Evolutionary conservation across 768 basidiomycete genomes (phyloP).

Genomic region (Leucosporidium creatinivorum): DNA sequence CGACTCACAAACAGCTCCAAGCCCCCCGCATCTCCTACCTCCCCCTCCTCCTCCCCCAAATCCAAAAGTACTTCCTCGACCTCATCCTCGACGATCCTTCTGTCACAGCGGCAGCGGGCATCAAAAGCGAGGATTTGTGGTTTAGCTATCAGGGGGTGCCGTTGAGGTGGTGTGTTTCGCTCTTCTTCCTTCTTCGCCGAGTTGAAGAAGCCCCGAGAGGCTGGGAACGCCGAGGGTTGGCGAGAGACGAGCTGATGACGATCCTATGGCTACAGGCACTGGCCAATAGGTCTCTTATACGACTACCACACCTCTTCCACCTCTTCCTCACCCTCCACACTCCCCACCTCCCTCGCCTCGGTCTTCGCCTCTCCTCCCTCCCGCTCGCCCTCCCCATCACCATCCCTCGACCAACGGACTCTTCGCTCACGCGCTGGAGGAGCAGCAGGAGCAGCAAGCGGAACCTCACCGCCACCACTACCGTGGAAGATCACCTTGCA

Average conservation of each 20-base stretch:
- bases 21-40: slow-evolving; percentile 90
- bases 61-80: slow-evolving; percentile 79
- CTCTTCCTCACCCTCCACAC: slow-evolving; percentile 39
- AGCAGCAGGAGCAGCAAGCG: not conserved
- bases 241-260: no score
- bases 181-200: not conserved
- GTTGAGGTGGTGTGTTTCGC: slow-evolving; percentile 68
- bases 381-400: slow-evolving; percentile 19
- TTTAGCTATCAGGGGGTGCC: slow-evolving; percentile 80
- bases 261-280: slow-evolving; percentile 66
- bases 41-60: slow-evolving; percentile 79
- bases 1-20: slow-evolving; percentile 41
- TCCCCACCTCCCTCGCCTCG: not conserved
- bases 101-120: slow-evolving; percentile 46
- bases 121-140: slow-evolving; percentile 95
- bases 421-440: not conserved
- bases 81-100: slow-evolving; percentile 84
- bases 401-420: slow-evolving; percentile 28
- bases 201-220: not conserved
- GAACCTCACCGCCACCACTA: no score
- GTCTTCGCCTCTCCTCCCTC: not conserved
- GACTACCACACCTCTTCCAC: slow-evolving; percentile 61
- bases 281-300: slow-evolving; percentile 91
- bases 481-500: slow-evolving; percentile 79
- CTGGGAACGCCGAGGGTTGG: no score